Base-by-base conservation (phyloP, 2,329 filamentous ascomycete species). In the Ilyonectria robusta region DNA sequence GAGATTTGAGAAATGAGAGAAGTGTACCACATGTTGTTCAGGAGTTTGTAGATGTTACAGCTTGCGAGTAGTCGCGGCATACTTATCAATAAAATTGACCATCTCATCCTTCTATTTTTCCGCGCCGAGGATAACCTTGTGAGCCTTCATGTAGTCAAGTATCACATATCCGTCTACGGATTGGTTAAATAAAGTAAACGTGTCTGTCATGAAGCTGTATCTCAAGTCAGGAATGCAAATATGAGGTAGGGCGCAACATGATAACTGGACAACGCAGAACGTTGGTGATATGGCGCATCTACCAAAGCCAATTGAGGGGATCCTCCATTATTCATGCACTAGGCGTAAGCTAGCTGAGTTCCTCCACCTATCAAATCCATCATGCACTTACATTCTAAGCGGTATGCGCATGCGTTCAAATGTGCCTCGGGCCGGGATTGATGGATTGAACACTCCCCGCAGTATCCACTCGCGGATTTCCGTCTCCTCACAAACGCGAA, bases 81-180 rank as follows among this genome's bases (percentile, higher is more conserved):
- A n/a, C 26, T 40, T 15, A 2, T 40, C 37, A 17, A 40, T 40
- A 15, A 40, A 40, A 13, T 40, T 15, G 1, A 40, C 17, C 40
- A n/a, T 3, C 5, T 42, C 19, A 4, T 19, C 40, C 17, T 21
- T 46, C 19, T 46, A 71, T 13, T 64, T 68, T 4, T 65, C 55
- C 0, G 70, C 67, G 2, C 85, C 80, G 74, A 92, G 92, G n/a
- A 92, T 86, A 10, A 93, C 88, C 81, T 93, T 93, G 72, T 92
- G 89, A 29, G 85, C 90, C 77, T 90, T 86, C 88, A 91, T 91
- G 57, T 88, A 85, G 76, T 93, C 87, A 75, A 93, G 93, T 13
- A 92, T 79, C 15, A 90, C 87, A 74, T 92, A 93, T 26, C 88
- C 91, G 72, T 91, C 86, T 1, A 88, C 85, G 1, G 89, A 91